Base-by-base conservation (phyloP, 2,329 filamentous ascomycete genomes). In the Thelonectria olida region DNA sequence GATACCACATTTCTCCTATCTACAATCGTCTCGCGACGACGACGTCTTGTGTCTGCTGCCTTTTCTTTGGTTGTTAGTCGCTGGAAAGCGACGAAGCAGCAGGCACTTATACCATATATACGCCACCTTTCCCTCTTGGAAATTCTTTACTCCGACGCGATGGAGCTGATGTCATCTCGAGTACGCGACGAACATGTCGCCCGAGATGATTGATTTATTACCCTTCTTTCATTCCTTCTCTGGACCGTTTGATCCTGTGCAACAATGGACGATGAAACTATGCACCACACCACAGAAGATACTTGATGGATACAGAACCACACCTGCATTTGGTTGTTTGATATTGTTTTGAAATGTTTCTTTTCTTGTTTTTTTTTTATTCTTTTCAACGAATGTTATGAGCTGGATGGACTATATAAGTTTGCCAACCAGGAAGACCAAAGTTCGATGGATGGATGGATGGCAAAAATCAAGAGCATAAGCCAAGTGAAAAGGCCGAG, bases 281-380 rank as follows among this genome's bases (percentile, higher is more conserved):
- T 59, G 62, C 63, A n/a, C n/a, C n/a, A n/a, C n/a, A n/a, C n/a
- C n/a, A 57, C 65, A 63, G 67, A 70, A 54, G 70, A 66, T 71
- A 61, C 61, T 67, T 68, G 61, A 62, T 61, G 65, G 60, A 58
- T 61, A 60, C 54, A 49, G 62, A 50, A 63, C 39, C 51, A 53
- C 57, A 62, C 12, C 12, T 49, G 57, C 17, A 49, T 52, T 55
- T 56, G 31, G 19, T n/a, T 39, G 28, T 19, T 28, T 48, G 47
- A 56, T 51, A 28, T 50, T 8, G 56, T 39, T 36, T 44, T 52
- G 23, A 38, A 27, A 48, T 58, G 12, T 41, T 50, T 28, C 36
- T 34, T 13, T 50, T 48, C 17, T 54, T 60, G n/a, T 38, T 61
- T 48, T 41, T 47, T 25, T 28, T 54, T 52, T 47, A 59, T 54